Base-by-base conservation (phyloP, 176 grass and related monocot species). In the Carex scoparia region DNA sequence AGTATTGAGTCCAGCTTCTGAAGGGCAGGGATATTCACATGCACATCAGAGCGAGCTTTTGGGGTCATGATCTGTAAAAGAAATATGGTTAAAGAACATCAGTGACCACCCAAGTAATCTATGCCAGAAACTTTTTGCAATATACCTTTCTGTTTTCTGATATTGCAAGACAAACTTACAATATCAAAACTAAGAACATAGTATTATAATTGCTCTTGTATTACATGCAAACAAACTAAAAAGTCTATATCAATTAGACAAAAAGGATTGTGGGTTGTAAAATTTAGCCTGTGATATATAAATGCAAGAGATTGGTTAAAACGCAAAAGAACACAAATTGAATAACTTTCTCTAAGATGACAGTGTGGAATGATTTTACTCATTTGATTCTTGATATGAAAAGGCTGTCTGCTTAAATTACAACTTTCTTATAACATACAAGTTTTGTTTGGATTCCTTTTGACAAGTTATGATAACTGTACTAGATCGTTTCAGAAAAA, bases 1-100 rank as follows among this genome's bases (percentile, higher is more conserved):
- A 99, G 87, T 91, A 99, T 99, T 13, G 87, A 89, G 84, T 99
- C 97, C 84, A 99, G 88, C 88, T 99, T 99, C 87, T 94, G 90
- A 86, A 99, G 93, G n/a, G 97, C 97, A 37, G 93, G 97, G 87
- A 99, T 91, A 79, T 93, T 99, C 86, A 96, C 82, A 87, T 96
- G 86, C 82, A 99, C 93, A 87, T 99, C 97, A 27, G 97, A 94
- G 78, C 97, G 97, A 37, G 97, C 88, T 85, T 92, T 99, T 1
- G 93, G 97, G 12, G 89, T 99, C 97, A 99, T 99, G 86, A 96
- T 99, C 97, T 99, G 86, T 38, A 86, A 80, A 42, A 53, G 59
- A 79, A 54, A 89, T 59, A 76, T 8, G n/a, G 19, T 56, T 58
- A 53, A 79, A 3, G 0, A 74, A 80, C 15, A 64, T 28, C 54